phyloP scores from a whole-genome alignment of 148 eudicot species.

The Rhododendron ovatum region DNA sequence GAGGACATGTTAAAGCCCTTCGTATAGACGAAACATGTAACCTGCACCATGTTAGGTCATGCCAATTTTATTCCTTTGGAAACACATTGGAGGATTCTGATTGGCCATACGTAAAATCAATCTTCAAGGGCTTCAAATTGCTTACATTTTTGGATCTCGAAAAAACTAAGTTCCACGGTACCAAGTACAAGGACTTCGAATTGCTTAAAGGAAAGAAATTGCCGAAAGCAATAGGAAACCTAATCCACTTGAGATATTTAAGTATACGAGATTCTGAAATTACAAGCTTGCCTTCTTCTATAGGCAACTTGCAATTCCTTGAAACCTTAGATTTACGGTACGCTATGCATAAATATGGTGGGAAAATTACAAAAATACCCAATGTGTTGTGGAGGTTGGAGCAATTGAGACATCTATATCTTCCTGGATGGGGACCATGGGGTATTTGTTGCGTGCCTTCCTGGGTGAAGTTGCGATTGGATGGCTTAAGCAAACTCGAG shows the following conservation, averaged over 20 bases:
- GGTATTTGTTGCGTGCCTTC: too few relatives aligned
- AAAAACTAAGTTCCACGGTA: not conserved
- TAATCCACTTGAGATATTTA: constrained; percentile 5
- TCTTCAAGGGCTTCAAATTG: not conserved
- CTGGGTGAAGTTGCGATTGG: not conserved
- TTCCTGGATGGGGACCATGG: not conserved
- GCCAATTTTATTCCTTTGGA: not conserved
- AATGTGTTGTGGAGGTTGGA: constrained; percentile 11
- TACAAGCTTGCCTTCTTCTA: not conserved
- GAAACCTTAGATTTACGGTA: constrained; percentile 14
- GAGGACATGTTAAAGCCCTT: not conserved
- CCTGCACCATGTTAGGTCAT: not conserved
- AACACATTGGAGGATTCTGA: not conserved
- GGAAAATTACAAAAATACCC: not conserved
- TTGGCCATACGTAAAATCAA: not conserved
- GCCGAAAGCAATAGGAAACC: not conserved
- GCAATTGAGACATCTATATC: constrained; percentile 9
- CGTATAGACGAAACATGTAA: not conserved
- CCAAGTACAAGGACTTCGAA: too few relatives aligned
- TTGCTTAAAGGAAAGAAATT: too few relatives aligned
- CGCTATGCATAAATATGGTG: too few relatives aligned
- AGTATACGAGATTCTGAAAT: not conserved
- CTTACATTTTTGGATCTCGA: constrained; percentile 7
- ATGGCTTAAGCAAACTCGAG: constrained; percentile 9
- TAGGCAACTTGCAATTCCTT: constrained; percentile 6